Percentiles rank a stretch among this genome's conserved stretches.
Evolutionary conservation across 257 asterid genomes (phyloP).

Genomic region (Voacanga thouarsii): DNA sequence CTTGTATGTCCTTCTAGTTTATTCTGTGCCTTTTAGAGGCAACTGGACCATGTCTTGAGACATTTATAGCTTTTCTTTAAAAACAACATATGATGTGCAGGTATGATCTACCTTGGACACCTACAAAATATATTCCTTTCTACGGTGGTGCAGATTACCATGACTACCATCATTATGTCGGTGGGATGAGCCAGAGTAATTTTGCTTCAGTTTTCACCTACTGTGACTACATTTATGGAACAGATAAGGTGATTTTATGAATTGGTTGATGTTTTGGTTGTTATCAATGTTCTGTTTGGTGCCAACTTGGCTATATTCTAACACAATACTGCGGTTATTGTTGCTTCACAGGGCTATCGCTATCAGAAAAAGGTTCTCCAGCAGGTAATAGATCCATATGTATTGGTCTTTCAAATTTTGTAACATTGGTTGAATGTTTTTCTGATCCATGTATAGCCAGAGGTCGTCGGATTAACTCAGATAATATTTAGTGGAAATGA

Average conservation of each 20-base stretch:
- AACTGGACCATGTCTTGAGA: background rate
- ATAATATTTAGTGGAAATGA: no score
- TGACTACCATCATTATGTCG: conserved; percentile 98
- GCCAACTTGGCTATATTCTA: conserved; percentile 7
- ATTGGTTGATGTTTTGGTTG: background rate
- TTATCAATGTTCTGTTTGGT: conserved; percentile 1
- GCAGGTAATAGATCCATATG: conserved; percentile 47
- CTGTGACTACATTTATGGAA: conserved; percentile 93
- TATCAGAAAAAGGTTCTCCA: conserved; percentile 82
- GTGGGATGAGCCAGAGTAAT: conserved; percentile 95
- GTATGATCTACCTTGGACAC: conserved; percentile 93
- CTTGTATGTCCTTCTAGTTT: background rate
- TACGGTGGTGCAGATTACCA: conserved; percentile 98
- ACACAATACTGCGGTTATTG: conserved; percentile 18
- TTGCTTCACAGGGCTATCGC: conserved; percentile 67
- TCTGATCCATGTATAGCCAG: background rate
- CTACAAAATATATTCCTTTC: conserved; percentile 84
- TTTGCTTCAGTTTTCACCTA: conserved; percentile 98
- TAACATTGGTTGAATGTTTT: background rate
- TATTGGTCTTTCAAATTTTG: background rate
- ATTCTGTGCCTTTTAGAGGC: background rate
- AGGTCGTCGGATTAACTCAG: background rate
- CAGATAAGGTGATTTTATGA: conserved; percentile 70
- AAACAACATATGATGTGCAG: conserved; percentile 34
- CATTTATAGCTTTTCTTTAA: conserved; percentile 8